Percentiles rank a stretch among this genome's conserved stretches.
These are phyloP conservation scores for Fusarium palustre DNA, from an alignment of 2,329 filamentous ascomycete species.

Conservation along the genomic window DNA sequence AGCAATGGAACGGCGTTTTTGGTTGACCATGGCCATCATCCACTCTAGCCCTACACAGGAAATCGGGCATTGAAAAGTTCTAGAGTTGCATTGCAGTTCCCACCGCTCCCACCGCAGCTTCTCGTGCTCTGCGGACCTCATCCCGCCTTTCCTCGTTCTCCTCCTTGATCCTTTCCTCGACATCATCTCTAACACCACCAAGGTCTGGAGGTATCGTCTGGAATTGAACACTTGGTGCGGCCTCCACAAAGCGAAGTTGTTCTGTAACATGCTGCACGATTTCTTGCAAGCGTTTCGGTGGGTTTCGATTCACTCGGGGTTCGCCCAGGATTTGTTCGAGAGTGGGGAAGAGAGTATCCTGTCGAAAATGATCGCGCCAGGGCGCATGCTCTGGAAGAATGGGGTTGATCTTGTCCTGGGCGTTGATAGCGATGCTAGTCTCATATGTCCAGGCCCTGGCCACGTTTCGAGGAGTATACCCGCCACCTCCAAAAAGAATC, in stretches of 20 bases:
- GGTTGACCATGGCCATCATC: slow-evolving; percentile 8
- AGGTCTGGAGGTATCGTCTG: slow-evolving; percentile 83
- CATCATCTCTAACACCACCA: slow-evolving; percentile 72
- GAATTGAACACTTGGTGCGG: slow-evolving; percentile 89
- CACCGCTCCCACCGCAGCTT: slow-evolving; percentile 69
- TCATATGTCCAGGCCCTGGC: slow-evolving; percentile 97
- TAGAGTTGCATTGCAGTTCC: slow-evolving; percentile 68
- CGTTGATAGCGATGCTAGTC: slow-evolving; percentile 87
- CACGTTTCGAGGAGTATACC: slow-evolving; percentile 96
- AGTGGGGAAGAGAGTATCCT: slow-evolving; percentile 88
- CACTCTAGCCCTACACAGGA: slow-evolving; percentile 7
- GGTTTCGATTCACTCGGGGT: slow-evolving; percentile 80
- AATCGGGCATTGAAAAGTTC: slow-evolving; percentile 1
- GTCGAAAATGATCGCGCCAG: slow-evolving; percentile 88
- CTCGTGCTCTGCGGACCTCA: slow-evolving; percentile 61
- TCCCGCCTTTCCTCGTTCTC: slow-evolving; percentile 71
- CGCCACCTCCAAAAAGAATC: slow-evolving; percentile 91
- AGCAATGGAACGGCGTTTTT: slow-evolving; percentile 1
- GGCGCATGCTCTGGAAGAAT: slow-evolving; percentile 83
- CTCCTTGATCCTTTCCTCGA: slow-evolving; percentile 75
- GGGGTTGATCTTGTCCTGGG: slow-evolving; percentile 75
- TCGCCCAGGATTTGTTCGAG: slow-evolving; percentile 79
- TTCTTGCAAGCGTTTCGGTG: slow-evolving; percentile 77
- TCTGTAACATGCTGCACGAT: slow-evolving; percentile 84
- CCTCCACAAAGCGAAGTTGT: slow-evolving; percentile 86